phyloP scores from a whole-genome alignment of 1,284 basidiomycete species.

The Butyriboletus regius region DNA sequence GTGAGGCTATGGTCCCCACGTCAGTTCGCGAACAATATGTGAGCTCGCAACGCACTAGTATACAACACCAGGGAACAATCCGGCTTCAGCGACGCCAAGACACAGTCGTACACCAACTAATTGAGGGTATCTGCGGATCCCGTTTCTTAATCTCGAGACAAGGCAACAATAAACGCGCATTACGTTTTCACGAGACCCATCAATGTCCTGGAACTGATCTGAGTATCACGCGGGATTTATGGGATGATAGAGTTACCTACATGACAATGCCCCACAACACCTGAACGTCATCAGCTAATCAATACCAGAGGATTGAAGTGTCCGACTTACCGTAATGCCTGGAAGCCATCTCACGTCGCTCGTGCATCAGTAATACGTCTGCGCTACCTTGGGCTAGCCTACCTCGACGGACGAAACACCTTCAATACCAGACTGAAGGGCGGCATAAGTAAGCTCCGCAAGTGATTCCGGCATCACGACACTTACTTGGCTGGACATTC shows the following conservation, averaged over 20 bases:
- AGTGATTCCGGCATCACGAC: neutral
- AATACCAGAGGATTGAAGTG: neutral
- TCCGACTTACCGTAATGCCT: slow-evolving; percentile 38
- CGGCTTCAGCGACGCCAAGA: slow-evolving; percentile 63
- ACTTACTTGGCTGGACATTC: slow-evolving; percentile 33
- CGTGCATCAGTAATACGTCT: slow-evolving; percentile 4
- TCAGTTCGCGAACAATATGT: slow-evolving; percentile 22
- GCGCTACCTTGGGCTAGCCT: slow-evolving; percentile 3
- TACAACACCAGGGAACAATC: slow-evolving; percentile 61
- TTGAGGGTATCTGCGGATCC: slow-evolving; percentile 45
- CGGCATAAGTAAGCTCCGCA: slow-evolving; percentile 3
- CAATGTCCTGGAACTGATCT: slow-evolving; percentile 40
- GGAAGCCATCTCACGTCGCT: slow-evolving; percentile 31
- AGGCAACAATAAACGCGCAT: slow-evolving; percentile 3
- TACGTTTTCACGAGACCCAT: slow-evolving; percentile 66
- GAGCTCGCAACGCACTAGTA: slow-evolving; percentile 47
- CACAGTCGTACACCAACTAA: slow-evolving; percentile 53
- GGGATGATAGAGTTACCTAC: slow-evolving; percentile 26
- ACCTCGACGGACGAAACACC: slow-evolving; percentile 46
- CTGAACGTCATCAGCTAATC: slow-evolving; percentile 23
- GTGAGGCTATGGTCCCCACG: slow-evolving; percentile 18
- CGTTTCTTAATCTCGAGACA: neutral
- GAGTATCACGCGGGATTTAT: neutral
- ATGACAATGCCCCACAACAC: slow-evolving; percentile 45
- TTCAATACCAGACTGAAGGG: slow-evolving; percentile 42